Percentiles rank a stretch among this genome's conserved stretches.
Evolutionary conservation across 2,329 filamentous ascomycete genomes (phyloP).

Genomic region (Phyllosticta citriasiana): DNA sequence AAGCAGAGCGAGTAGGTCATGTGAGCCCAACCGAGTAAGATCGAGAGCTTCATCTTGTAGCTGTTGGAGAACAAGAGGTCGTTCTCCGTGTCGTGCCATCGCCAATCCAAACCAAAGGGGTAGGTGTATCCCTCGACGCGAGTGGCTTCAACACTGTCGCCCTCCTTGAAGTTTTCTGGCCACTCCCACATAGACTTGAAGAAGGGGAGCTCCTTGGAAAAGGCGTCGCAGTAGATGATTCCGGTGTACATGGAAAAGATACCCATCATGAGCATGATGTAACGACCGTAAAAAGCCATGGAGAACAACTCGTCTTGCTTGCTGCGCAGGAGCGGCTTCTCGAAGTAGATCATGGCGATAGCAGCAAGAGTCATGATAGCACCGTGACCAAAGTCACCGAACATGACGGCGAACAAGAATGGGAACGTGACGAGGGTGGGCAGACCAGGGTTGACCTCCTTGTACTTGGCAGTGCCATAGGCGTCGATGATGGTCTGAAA

Average conservation of each 20-base stretch:
- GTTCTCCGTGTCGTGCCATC: constrained; percentile 94
- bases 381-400: constrained; percentile 93
- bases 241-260: constrained; percentile 95
- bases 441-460: constrained; percentile 90
- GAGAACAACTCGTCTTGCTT: constrained; percentile 96
- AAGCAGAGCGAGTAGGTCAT: constrained; percentile 98
- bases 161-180: constrained; percentile 57
- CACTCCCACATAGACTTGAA: constrained; percentile 89
- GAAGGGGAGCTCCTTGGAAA: constrained; percentile 84
- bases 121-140: constrained; percentile 69
- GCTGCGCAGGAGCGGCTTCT: constrained; percentile 68
- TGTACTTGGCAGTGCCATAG: constrained; percentile 94
- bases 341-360: constrained; percentile 90
- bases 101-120: constrained; percentile 91
- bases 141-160: constrained; percentile 53
- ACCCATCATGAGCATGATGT: constrained; percentile 98
- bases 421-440: constrained; percentile 96
- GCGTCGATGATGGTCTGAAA: constrained; percentile 99
- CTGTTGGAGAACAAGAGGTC: constrained; percentile 93
- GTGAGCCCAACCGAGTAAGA: constrained; percentile 91
- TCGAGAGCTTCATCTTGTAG: constrained; percentile 99
- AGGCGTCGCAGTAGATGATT: constrained; percentile 94
- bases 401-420: constrained; percentile 99
- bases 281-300: constrained; percentile 98
- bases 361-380: constrained; percentile 78